These are phyloP conservation scores for Coemansia nantahalensis DNA, from an alignment of 192 early-diverging fungal genomes.

Conservation along the genomic window DNA sequence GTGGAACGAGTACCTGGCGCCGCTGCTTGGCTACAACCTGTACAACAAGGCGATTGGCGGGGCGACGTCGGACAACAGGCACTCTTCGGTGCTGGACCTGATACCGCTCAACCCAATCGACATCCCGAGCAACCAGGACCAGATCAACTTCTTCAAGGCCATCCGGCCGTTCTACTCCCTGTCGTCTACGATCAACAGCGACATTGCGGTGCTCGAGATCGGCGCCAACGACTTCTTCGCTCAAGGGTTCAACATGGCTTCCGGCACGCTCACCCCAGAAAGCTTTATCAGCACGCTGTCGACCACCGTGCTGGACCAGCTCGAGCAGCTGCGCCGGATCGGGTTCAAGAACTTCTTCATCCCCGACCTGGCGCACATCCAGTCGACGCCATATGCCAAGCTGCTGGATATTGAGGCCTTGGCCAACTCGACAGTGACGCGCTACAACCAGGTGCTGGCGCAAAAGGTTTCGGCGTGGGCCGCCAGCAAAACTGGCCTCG, in stretches of 20 bases:
- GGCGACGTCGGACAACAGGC: slow-evolving; percentile 19
- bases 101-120: slow-evolving; percentile 14
- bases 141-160: slow-evolving; percentile 33
- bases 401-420: slow-evolving; percentile 11
- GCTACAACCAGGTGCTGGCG: slow-evolving; percentile 25
- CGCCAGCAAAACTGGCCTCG: slow-evolving; percentile 10
- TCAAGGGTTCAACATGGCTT: slow-evolving; percentile 19
- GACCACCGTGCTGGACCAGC: slow-evolving; percentile 18
- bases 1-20: slow-evolving; percentile 34
- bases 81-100: slow-evolving; percentile 11
- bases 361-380: slow-evolving; percentile 30
- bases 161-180: slow-evolving; percentile 10
- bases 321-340: slow-evolving; percentile 28
- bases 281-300: slow-evolving; percentile 27
- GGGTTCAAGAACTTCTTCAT: slow-evolving; percentile 48
- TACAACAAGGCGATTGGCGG: slow-evolving; percentile 32
- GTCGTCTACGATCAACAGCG: slow-evolving; percentile 11
- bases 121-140: slow-evolving; percentile 36
- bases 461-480: slow-evolving; percentile 32
- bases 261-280: slow-evolving; percentile 8
- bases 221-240: slow-evolving; percentile 40
- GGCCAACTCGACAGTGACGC: slow-evolving; percentile 21
- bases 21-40: slow-evolving; percentile 19
- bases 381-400: slow-evolving; percentile 30
- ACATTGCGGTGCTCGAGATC: slow-evolving; percentile 30